Base-by-base conservation (phyloP, 2,329 filamentous ascomycete genomes). In the Fusarium musae region DNA sequence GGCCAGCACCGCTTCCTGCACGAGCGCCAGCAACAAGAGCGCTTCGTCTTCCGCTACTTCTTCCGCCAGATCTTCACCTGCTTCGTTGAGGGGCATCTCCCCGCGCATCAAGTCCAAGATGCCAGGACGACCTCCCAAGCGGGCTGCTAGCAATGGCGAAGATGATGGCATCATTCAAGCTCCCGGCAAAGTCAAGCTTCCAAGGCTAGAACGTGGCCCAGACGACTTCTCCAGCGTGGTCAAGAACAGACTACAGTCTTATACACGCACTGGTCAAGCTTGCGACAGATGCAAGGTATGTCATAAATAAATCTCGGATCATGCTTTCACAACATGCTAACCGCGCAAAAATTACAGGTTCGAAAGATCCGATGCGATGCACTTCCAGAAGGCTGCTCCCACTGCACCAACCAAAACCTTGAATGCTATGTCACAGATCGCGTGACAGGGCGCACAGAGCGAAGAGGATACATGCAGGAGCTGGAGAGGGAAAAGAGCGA, bases 321-420 rank as follows among this genome's bases (percentile, higher is more conserved):
- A 36, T 23, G 44, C 26, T 58, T 21, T 9, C 13, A 57, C 28
- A 23, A 32, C 34, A 66, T 70, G 57, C 64, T 69, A 54, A 66
- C 60, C 59, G 49, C 60, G 63, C 54, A 30, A 65, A 62, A 39
- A 52, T 43, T 28, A 23, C 78, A 94, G 92, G 87, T 94, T 65
- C 90, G 94, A 75, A 97, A 97, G 83, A 97, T 97, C 77, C 90
- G 93, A 79, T 97, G 94, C 86, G 94, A 97, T 84, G 92, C 91
- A 60, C 86, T 93, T 44, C 90, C 92, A 37, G 92, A 93, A 74
- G 94, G 93, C 71, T 97, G 94, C 83, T 93, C 93, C 70, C 92
- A 93, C 77, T 97, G 94, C 84, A 85, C 90, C 76, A 91, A 92
- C 81, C 93, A 93, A 79, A 91, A 90, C 72, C 90, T 93, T 76